Evolutionary conservation across 1,284 basidiomycete genomes (phyloP), one percentile per base, ranked within the genome.

Genomic region (Vanrija sp.): DNA sequence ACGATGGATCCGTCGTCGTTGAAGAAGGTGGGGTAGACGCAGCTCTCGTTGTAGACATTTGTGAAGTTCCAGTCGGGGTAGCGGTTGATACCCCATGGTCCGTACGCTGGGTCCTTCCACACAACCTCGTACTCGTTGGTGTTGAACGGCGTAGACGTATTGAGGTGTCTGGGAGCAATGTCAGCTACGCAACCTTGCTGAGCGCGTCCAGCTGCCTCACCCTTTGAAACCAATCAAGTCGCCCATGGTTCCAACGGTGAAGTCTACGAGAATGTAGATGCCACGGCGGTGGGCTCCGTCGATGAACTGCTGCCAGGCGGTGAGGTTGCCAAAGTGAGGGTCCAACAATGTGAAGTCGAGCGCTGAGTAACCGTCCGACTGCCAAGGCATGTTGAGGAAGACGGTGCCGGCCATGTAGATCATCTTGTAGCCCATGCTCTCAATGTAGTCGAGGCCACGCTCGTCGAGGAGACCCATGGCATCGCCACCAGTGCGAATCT

Each of bases 311-410:
- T 82, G 80, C 91, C 91, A 95, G 60, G 91, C 88, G 21, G 80
- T 72, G 55, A 91, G 78, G 12, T 82, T 88, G 40, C 91, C 91
- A 83, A 87, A 94, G 69, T 95, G 91, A 42, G 91, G 91, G 73
- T 95, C 91, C 40, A 92, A 78, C 8, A 92, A 83, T 44, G 85
- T 86, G 65, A 94, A 91, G 72, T 95, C 91, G 60, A 95, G 81
- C 9, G 91, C 88, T 25, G 91, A 95, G 72, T 94, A 95, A 75
- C 89, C 91, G 82, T 95, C 91, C 16, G 91, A 88, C 74, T 92
- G 87, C 91, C 91, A 95, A 18, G 91, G 79, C 91, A 94, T 92
- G 81, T 95, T 94, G 62, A 94, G 61, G 75, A 91, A 95, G 48
- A 86, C 85, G 0, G 91, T 95, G 52, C 91, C 91, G 26, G 91